Percentiles rank a stretch among this genome's conserved stretches.
phyloP scores from a whole-genome alignment of 306 rosid species.

The Castanea mollissima region DNA sequence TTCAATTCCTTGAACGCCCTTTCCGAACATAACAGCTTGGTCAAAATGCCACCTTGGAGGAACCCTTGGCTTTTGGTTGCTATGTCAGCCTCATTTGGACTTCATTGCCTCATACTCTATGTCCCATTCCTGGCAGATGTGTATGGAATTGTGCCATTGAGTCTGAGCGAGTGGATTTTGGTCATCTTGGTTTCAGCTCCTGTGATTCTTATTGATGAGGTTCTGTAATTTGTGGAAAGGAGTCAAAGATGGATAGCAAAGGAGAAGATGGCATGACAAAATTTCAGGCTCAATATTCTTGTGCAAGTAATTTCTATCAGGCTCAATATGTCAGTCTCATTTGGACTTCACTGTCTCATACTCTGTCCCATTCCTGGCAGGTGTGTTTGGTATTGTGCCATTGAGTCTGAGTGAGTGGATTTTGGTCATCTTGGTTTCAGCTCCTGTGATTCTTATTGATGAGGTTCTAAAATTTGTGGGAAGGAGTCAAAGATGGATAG shows the following conservation, averaged over 20 bases:
- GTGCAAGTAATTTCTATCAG: conserved; percentile 4
- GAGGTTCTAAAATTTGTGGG: conserved; percentile 59
- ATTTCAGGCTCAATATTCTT: conserved; percentile 10
- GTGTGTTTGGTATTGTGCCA: conserved; percentile 63
- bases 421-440: conserved; percentile 54
- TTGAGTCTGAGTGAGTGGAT: conserved; percentile 68
- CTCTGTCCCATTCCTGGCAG: conserved; percentile 62
- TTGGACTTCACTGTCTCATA: conserved; percentile 73
- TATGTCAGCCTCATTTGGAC: conserved; percentile 63
- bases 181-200: conserved; percentile 64
- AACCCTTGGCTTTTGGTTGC: conserved; percentile 88
- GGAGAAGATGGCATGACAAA: conserved; percentile 61
- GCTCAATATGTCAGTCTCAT: conserved; percentile 57
- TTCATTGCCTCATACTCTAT: conserved; percentile 69
- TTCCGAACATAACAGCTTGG: conserved; percentile 74
- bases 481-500: conserved; percentile 40
- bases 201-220: conserved; percentile 73
- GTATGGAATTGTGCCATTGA: conserved; percentile 68
- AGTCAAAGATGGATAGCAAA: conserved; percentile 42
- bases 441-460: conserved; percentile 75
- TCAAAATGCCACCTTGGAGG: conserved; percentile 79
- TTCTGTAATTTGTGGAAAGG: conserved; percentile 55
- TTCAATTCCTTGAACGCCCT: conserved; percentile 72
- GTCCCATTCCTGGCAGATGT: conserved; percentile 53
- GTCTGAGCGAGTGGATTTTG: conserved; percentile 59